Evolutionary conservation across 768 basidiomycete species (phyloP).

Genomic region (Tubosaeta sp.): DNA sequence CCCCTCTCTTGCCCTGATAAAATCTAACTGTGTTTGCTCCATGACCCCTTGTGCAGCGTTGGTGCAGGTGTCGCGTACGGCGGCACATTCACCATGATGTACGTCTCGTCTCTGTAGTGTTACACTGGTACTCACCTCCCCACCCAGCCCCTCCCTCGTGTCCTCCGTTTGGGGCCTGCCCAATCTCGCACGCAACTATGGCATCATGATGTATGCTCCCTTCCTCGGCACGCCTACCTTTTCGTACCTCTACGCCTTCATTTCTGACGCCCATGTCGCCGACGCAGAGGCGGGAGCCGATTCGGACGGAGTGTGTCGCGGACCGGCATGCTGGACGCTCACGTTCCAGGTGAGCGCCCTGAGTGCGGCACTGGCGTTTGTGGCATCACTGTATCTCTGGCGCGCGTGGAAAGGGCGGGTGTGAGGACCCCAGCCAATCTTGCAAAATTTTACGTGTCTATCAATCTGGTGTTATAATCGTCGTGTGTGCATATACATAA

Average conservation of each 20-base stretch:
- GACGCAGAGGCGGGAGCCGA: constrained; percentile 15
- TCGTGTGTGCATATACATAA: too few relatives aligned
- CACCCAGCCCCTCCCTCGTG: constrained; percentile 53
- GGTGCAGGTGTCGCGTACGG: constrained; percentile 71
- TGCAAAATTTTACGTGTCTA: too few relatives aligned
- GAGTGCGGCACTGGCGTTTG: constrained; percentile 42
- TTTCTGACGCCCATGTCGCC: constrained; percentile 48
- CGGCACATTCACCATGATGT: constrained; percentile 66
- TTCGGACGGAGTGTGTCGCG: constrained; percentile 42
- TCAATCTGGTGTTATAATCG: not conserved
- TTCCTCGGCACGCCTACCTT: constrained; percentile 73
- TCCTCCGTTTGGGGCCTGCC: constrained; percentile 67
- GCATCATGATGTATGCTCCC: constrained; percentile 68
- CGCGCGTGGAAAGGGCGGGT: constrained; percentile 56
- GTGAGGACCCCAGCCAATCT: too few relatives aligned
- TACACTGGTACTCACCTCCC: not conserved
- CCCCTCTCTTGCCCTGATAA: not conserved
- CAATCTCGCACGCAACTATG: constrained; percentile 75
- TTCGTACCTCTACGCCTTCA: constrained; percentile 75
- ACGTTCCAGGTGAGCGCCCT: constrained; percentile 57
- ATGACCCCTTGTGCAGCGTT: constrained; percentile 36
- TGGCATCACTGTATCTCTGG: constrained; percentile 52
- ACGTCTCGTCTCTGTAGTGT: constrained; percentile 27
- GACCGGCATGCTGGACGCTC: constrained; percentile 57
- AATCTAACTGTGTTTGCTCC: constrained; percentile 1